Evolutionary conservation across 176 grass and related monocot genomes (phyloP), one percentile per base, ranked within the genome.

Genomic region (Hsuehochloa calcarea): DNA sequence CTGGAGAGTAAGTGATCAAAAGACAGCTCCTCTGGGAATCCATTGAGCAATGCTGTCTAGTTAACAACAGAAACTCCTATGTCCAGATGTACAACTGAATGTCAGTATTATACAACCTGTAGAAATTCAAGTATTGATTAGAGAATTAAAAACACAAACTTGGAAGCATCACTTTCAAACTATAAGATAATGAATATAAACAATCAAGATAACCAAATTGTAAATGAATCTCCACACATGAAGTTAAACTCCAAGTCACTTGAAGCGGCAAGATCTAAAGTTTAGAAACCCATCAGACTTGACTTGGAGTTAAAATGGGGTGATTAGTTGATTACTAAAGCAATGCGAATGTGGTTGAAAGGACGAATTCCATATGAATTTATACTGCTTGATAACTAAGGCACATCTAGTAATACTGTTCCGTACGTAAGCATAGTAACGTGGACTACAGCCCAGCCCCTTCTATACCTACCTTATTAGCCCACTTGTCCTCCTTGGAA

Each of bases 1-100:
- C 96, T 14, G 75, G 45, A 26, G 84, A 96, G 88, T 95, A 95
- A 52, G 96, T 89, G 80, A 99, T 87, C 78, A 89, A 52, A 82
- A 99, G 84, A 86, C 44, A 79, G 58, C 52, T 79, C 69, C 82
- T 82, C 38, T 39, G 65, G 16, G 63, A 35, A 65, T 89, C 85
- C 96, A 96, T 99, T 72, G 69, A 68, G 27, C 29, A 52, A 72
- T 43, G 39, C 38, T 78, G 10, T 64, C 17, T 61, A 80, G 44
- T 60, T 71, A 31, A 26, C 43, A 54, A 80, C 3, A 79, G 59
- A 16, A 79, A 67, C 2, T 73, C 31, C 50, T 25, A 44, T 20
- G 49, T 34, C 8, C 62, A 54, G 50, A 79, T 74, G 75, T 47
- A 66, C 27, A 70, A 77, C 52, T 44, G 52, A 79, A 15, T 5